Base-by-base conservation (phyloP, 495 filamentous ascomycete species). In the Penicillium fimorum region DNA sequence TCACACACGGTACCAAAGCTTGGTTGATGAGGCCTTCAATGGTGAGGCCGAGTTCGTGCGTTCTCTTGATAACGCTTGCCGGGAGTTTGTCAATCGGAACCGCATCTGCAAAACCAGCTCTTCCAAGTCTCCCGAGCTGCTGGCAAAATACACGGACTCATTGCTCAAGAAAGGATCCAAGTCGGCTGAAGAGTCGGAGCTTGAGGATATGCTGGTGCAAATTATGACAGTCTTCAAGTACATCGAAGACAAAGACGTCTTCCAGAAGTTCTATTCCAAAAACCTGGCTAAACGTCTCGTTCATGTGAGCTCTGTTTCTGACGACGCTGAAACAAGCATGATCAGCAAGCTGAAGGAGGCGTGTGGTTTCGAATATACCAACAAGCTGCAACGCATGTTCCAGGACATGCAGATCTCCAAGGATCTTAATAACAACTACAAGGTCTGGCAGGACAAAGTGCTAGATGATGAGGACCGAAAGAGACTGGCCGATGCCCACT, bases 221-320 rank as follows among this genome's bases (percentile, higher is more conserved):
- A 92, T 99, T 64, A 99, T 99, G 94, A 96, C 92, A 2, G 91
- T 97, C 37, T 99, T 99, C 84, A 99, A 99, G 74, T 99, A 97
- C 76, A 97, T 99, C 61, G 95, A 99, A 66, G 94, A 99, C 75
- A 97, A 97, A 76, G 94, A 99, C 70, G 94, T 99, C 7, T 99
- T 97, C 80, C 95, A 97, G 73, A 97, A 97, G 70, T 97, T 97
- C 74, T 99, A 99, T 73, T 95, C 95, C 9, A 89, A 93, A 47
- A 94, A 92, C 87, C 76, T 99, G 58, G 95, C 94, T 46, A 92
- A 96, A 70, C 90, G 94, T 56, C 76, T 99, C 52, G 95, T 99
- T 8, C 91, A 97, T 68, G 87, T 86, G 71, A 96, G 85, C 64
- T 96, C 94, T 2, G 92, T 93, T 2, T 96, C 93, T 13, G 92